Evolutionary conservation across 2,329 filamentous ascomycete genomes (phyloP).

Genomic region (Amesomyces nigricolor): DNA sequence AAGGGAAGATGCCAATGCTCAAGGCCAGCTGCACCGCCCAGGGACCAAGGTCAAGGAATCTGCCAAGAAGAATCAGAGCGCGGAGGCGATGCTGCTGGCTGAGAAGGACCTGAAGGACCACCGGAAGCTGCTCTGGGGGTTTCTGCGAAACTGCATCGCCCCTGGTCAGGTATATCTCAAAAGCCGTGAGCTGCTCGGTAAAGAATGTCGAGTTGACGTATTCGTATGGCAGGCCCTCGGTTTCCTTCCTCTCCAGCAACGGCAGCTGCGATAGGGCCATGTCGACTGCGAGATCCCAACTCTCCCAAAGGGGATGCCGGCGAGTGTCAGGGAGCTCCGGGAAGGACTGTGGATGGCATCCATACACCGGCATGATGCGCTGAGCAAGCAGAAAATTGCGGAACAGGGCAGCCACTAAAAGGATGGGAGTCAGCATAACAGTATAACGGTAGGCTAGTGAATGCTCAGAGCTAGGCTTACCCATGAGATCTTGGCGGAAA

Average conservation of each 20-base stretch:
- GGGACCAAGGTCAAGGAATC: conserved; percentile 89
- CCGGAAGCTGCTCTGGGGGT: conserved; percentile 88
- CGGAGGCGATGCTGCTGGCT: conserved; percentile 92
- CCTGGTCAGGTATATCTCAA: conserved; percentile 87
- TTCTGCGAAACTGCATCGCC: conserved; percentile 76
- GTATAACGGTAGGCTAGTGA: not conserved
- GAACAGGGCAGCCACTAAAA: conserved; percentile 86
- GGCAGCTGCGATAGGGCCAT: conserved; percentile 88
- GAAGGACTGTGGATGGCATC: conserved; percentile 89
- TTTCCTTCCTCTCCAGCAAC: conserved; percentile 73
- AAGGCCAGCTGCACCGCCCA: conserved; percentile 98
- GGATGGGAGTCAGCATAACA: not conserved
- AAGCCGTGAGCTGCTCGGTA: conserved; percentile 92
- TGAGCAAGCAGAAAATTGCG: conserved; percentile 93
- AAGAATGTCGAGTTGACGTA: conserved; percentile 96
- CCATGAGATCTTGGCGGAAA: conserved; percentile 93
- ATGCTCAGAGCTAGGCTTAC: conserved; percentile 8
- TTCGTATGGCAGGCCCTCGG: conserved; percentile 70
- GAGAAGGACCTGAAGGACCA: conserved; percentile 89
- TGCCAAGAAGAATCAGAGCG: conserved; percentile 83
- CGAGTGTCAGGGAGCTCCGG: conserved; percentile 91
- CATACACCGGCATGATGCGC: conserved; percentile 91
- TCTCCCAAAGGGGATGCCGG: conserved; percentile 91
- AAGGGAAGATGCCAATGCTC: conserved; percentile 97
- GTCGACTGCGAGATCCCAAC: conserved; percentile 95